phyloP scores from a whole-genome alignment of 495 filamentous ascomycete genomes.

The Daldinia grandis region DNA sequence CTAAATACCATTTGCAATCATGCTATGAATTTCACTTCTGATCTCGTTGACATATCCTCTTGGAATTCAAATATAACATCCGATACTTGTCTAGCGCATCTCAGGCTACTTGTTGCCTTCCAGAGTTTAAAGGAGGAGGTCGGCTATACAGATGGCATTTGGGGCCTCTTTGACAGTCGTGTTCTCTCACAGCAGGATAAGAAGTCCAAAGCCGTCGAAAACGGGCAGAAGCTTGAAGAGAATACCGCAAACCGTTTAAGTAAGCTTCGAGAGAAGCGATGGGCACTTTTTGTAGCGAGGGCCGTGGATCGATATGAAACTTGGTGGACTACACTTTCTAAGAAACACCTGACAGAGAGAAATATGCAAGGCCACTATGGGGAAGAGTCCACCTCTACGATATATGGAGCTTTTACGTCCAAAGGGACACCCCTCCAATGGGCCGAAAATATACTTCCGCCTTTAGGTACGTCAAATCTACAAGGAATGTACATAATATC shows the following conservation, averaged over 20 bases:
- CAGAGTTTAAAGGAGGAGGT: slow-evolving; percentile 72
- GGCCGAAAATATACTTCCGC: slow-evolving; percentile 49
- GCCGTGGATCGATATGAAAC: slow-evolving; percentile 76
- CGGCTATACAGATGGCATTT: slow-evolving; percentile 69
- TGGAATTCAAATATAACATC: slow-evolving; percentile 40
- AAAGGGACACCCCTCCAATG: slow-evolving; percentile 31
- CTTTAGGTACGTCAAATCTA: slow-evolving; percentile 47
- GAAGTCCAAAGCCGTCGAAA: slow-evolving; percentile 28
- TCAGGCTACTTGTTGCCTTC: slow-evolving; percentile 78
- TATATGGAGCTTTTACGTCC: slow-evolving; percentile 41
- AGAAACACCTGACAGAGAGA: slow-evolving; percentile 41
- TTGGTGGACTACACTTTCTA: slow-evolving; percentile 68
- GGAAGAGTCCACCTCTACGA: not conserved
- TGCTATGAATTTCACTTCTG: slow-evolving; percentile 53
- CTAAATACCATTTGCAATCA: not conserved
- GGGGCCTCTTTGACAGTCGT: slow-evolving; percentile 65
- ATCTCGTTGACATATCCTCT: slow-evolving; percentile 47
- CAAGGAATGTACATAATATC: not conserved
- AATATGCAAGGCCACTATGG: slow-evolving; percentile 41
- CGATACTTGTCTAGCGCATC: slow-evolving; percentile 72
- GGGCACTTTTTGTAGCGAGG: slow-evolving; percentile 76
- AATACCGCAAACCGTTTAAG: slow-evolving; percentile 49
- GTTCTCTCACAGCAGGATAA: slow-evolving; percentile 43
- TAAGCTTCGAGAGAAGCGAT: slow-evolving; percentile 77
- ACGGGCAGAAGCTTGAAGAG: slow-evolving; percentile 29